Base-by-base conservation (phyloP, 495 filamentous ascomycete genomes). In the Usnea hakonensis region DNA sequence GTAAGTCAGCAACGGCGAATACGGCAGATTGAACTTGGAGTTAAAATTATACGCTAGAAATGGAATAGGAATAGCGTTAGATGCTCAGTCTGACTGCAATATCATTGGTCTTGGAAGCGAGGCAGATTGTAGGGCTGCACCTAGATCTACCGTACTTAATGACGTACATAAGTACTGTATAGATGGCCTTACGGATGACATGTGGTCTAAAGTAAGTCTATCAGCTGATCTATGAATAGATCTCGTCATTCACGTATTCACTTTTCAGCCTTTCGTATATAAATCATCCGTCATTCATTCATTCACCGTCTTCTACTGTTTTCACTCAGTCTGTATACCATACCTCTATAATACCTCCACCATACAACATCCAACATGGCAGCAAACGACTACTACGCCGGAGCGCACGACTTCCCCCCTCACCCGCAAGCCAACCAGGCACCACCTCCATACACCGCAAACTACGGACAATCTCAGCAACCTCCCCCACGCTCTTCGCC, bases 321-420 rank as follows among this genome's bases (percentile, higher is more conserved):
- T 50, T 30, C 19, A 50, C 23, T 5, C 23, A 23, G 1, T 1
- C 30, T 30, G 10, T 30, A n/a, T n/a, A n/a, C 46, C 23, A 7
- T 26, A 23, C 43, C 3, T 13, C 23, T 13, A 50, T 8, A 26
- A 26, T 16, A 28, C 26, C 2, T 46, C 23, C 5, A 26, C 40
- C 11, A 46, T 14, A 26, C 16, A 3, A 26, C 16, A 3, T 14
- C 23, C 1, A 30, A 30, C 23, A 67, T 67, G 63, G 63, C 65
- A 37, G 66, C 63, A 2, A 63, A 69, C 55, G 62, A 68, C 17
- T 69, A 69, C 43, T 69, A 57, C 54, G 14, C 38, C 30, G 68
- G 68, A 32, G 63, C 63, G 33, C 43, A 60, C 23, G 67, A 46
- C 52, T 69, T 69, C 52, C 64, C 67, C 3, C 65, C 62, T 11